phyloP scores from a whole-genome alignment of 148 eudicot species.

The Fagopyrum tataricum region DNA sequence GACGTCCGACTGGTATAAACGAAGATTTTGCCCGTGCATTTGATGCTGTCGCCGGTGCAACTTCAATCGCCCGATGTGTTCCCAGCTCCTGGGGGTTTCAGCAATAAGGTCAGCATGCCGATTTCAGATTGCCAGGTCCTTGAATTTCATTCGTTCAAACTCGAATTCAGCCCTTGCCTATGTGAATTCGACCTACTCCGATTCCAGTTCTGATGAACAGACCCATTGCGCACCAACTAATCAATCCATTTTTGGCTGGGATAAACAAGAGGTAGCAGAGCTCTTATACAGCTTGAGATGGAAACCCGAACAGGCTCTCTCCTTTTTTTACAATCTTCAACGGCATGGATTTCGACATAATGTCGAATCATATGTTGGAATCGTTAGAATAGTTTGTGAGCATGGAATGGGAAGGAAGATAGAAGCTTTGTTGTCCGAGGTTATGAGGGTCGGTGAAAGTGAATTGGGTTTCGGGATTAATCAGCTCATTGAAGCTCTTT shows the following conservation, averaged over 20 bases:
- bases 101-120: slow-evolving; percentile 32
- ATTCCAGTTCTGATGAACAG: slow-evolving; percentile 42
- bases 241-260: slow-evolving; percentile 16
- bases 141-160: slow-evolving; percentile 24
- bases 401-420: slow-evolving; percentile 32
- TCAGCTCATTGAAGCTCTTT: slow-evolving; percentile 45
- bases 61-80: background rate
- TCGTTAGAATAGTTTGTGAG: slow-evolving; percentile 41
- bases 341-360: slow-evolving; percentile 45
- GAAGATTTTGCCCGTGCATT: too few species aligned
- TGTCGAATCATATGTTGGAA: slow-evolving; percentile 39
- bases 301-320: slow-evolving; percentile 40
- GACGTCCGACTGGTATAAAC: too few species aligned
- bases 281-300: slow-evolving; percentile 24
- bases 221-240: background rate
- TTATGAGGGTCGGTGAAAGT: slow-evolving; percentile 27
- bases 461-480: slow-evolving; percentile 30
- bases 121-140: slow-evolving; percentile 14
- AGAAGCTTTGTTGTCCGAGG: slow-evolving; percentile 36
- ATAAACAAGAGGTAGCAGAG: slow-evolving; percentile 29
- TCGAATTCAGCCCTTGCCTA: slow-evolving; percentile 37
- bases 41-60: background rate
- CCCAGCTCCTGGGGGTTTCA: slow-evolving; percentile 29
- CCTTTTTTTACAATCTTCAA: slow-evolving; percentile 33
- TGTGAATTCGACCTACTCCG: slow-evolving; percentile 25